Conservation (phyloP, 2,329 filamentous ascomycete genomes). For the Apiospora arundinis region DNA sequence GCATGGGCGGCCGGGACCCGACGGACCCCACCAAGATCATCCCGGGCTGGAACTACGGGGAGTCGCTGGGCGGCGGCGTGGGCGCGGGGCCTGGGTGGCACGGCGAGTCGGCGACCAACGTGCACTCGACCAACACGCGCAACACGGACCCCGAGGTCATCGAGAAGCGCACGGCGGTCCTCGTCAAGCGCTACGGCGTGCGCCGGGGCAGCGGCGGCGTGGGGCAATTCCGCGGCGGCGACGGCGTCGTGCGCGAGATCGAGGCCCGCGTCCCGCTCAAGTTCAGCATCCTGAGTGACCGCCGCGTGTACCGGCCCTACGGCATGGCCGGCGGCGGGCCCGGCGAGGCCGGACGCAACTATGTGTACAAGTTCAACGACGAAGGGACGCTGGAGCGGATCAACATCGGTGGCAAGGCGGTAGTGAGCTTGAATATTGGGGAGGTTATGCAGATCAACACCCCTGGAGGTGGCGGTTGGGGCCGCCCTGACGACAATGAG, state of each 20-base stretch:
- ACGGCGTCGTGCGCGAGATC: slow-evolving; percentile 73
- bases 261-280: slow-evolving; percentile 74
- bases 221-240: slow-evolving; percentile 67
- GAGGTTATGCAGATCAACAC: slow-evolving; percentile 45
- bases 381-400: slow-evolving; percentile 37
- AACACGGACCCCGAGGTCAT: slow-evolving; percentile 76
- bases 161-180: slow-evolving; percentile 72
- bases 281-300: slow-evolving; percentile 73
- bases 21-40: slow-evolving; percentile 23
- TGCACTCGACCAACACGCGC: slow-evolving; percentile 77
- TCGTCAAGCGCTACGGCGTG: slow-evolving; percentile 68
- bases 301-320: slow-evolving; percentile 73
- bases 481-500: slow-evolving; percentile 14
- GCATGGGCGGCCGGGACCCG: slow-evolving; percentile 32
- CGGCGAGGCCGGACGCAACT: slow-evolving; percentile 68
- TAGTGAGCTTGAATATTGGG: slow-evolving; percentile 39
- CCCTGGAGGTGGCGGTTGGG: slow-evolving; percentile 43
- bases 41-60: slow-evolving; percentile 75
- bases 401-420: slow-evolving; percentile 41
- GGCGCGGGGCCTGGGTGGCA: slow-evolving; percentile 71
- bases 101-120: slow-evolving; percentile 71
- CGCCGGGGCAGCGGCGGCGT: slow-evolving; percentile 61
- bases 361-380: slow-evolving; percentile 37
- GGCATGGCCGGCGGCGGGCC: slow-evolving; percentile 73
- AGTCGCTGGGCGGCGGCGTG: slow-evolving; percentile 73